Conservation (phyloP, 371 early-diverging fungal species). For the Rhizopus stolonifer region DNA sequence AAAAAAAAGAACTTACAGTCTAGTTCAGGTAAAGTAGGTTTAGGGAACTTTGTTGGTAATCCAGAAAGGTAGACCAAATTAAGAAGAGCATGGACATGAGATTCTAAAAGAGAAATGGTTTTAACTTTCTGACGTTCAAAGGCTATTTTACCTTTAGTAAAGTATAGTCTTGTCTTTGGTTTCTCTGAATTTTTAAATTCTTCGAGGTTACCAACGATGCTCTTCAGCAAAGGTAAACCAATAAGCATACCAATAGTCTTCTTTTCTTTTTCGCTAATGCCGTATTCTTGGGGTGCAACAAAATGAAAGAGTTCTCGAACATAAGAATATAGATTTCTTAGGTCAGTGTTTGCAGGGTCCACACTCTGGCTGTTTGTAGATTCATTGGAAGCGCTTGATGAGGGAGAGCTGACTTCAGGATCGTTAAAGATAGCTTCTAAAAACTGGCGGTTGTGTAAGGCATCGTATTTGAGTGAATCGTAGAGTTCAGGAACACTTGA, state of each 20-base stretch:
- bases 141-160: constrained; percentile 75
- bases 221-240: constrained; percentile 70
- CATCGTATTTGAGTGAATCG: constrained; percentile 95
- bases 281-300: constrained; percentile 92
- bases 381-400: background rate
- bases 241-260: constrained; percentile 81
- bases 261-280: constrained; percentile 83
- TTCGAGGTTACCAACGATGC: constrained; percentile 78
- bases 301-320: constrained; percentile 89
- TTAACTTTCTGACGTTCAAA: too few species aligned
- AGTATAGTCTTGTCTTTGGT: constrained; percentile 84
- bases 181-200: constrained; percentile 50
- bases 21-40: constrained; percentile 76
- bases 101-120: constrained; percentile 55
- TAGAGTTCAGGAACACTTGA: constrained; percentile 92
- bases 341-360: constrained; percentile 19
- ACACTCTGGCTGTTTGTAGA: background rate
- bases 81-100: constrained; percentile 85
- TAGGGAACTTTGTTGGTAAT: constrained; percentile 70
- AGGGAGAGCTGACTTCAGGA: constrained; percentile 14
- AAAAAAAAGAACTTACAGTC: constrained; percentile 93
- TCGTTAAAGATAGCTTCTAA: constrained; percentile 68
- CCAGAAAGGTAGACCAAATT: constrained; percentile 88
- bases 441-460: constrained; percentile 91
- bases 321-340: constrained; percentile 72